Evolutionary conservation across 768 basidiomycete species (phyloP).

Genomic region (Paxillus ammoniavirescens): DNA sequence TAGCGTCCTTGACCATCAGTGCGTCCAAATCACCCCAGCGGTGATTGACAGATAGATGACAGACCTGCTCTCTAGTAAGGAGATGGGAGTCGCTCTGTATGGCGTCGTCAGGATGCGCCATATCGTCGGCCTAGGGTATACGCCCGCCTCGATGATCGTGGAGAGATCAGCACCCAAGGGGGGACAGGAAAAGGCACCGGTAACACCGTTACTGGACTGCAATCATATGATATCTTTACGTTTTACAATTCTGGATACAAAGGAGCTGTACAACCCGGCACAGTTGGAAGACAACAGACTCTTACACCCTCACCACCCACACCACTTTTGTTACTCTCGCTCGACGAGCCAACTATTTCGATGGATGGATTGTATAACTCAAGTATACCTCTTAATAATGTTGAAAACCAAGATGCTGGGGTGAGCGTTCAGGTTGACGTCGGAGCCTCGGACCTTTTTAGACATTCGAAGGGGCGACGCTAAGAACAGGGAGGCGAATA

Average conservation of each 20-base stretch:
- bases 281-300: background rate
- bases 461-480: conserved; percentile 16
- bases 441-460: background rate
- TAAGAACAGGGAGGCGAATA: conserved; percentile 23
- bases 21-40: conserved; percentile 50
- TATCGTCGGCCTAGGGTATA: conserved; percentile 33
- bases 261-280: background rate
- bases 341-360: background rate
- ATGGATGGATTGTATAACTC: background rate
- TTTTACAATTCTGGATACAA: no score
- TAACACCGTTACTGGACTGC: conserved; percentile 6
- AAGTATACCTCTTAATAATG: no score
- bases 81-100: conserved; percentile 12
- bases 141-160: conserved; percentile 71
- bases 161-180: conserved; percentile 55
- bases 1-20: conserved; percentile 37
- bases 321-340: background rate
- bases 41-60: conserved; percentile 41
- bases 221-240: background rate
- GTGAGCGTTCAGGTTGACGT: background rate
- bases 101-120: conserved; percentile 8
- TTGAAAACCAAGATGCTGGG: no score
- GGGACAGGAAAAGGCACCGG: conserved; percentile 35
- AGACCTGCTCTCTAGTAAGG: conserved; percentile 24
- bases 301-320: background rate